Conservation (phyloP, 164 flowering plant genomes). For the Berberis thunbergii region DNA sequence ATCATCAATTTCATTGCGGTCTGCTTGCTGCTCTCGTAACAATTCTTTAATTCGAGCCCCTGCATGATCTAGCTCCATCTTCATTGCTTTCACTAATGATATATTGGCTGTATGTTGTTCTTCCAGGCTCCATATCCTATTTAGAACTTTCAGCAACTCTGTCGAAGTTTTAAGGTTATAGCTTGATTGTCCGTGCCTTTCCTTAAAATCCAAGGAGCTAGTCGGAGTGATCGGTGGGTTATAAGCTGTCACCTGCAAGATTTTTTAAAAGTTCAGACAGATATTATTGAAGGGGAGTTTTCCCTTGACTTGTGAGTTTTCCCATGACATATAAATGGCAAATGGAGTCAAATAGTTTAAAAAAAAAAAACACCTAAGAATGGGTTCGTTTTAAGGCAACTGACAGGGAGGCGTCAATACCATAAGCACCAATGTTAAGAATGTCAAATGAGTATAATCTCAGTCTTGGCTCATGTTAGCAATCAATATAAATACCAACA, state of each 20-base stretch:
- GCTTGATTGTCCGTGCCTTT: slow-evolving; percentile 33
- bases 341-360: background rate
- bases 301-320: background rate
- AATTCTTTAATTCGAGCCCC: slow-evolving; percentile 38
- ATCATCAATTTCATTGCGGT: slow-evolving; percentile 39
- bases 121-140: slow-evolving; percentile 80
- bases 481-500: too few relatives aligned
- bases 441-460: too few relatives aligned
- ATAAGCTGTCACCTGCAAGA: slow-evolving; percentile 51
- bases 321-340: background rate
- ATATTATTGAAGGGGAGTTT: background rate
- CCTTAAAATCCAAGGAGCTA: slow-evolving; percentile 44
- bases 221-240: slow-evolving; percentile 52
- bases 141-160: slow-evolving; percentile 63
- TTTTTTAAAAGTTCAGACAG: background rate
- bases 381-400: too few relatives aligned
- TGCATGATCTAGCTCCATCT: slow-evolving; percentile 48
- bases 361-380: background rate
- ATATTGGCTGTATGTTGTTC: slow-evolving; percentile 61
- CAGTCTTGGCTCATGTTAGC: too few relatives aligned
- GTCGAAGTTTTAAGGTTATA: slow-evolving; percentile 63
- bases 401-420: too few relatives aligned
- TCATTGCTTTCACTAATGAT: slow-evolving; percentile 51
- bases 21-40: slow-evolving; percentile 40
- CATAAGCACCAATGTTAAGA: too few relatives aligned